Percentiles rank a stretch among this genome's conserved stretches.
Conservation (phyloP, 352 stramenopile species). For the Pythium brachiatum region DNA sequence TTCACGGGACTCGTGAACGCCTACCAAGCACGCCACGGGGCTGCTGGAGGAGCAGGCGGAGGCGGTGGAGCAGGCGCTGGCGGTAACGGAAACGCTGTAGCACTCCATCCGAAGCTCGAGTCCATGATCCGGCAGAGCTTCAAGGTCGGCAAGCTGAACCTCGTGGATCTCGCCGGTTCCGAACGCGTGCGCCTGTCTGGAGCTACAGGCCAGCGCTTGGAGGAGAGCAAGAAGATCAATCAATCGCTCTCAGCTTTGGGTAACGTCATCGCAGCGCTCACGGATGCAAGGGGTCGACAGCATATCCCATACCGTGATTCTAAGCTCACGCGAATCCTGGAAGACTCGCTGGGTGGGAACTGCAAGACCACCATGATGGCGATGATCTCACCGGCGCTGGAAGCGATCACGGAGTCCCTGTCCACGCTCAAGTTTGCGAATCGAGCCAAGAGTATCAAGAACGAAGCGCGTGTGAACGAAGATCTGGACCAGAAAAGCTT, state of each 20-base stretch:
- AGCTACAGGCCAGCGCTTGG: conserved; percentile 81
- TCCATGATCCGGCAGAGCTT: conserved; percentile 91
- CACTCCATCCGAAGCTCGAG: conserved; percentile 75
- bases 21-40: conserved; percentile 53
- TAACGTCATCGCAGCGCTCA: conserved; percentile 91
- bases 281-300: conserved; percentile 78
- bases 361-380: conserved; percentile 97
- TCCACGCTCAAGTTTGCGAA: conserved; percentile 95
- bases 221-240: conserved; percentile 94
- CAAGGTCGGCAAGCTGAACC: conserved; percentile 93
- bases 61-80: conserved; percentile 12
- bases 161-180: conserved; percentile 91
- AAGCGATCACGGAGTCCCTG: conserved; percentile 89
- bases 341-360: conserved; percentile 88
- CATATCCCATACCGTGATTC: conserved; percentile 94
- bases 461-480: conserved; percentile 89
- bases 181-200: conserved; percentile 88
- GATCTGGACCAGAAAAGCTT: conserved; percentile 93
- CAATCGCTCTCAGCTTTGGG: conserved; percentile 88
- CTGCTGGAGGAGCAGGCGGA: conserved; percentile 6
- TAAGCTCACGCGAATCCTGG: conserved; percentile 92
- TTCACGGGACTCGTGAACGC: conserved; percentile 83
- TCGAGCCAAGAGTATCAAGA: conserved; percentile 92
- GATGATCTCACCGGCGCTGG: conserved; percentile 91
- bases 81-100: conserved; percentile 23